Base-by-base conservation (phyloP, 2,329 filamentous ascomycete genomes). In the Fusarium humuli region DNA sequence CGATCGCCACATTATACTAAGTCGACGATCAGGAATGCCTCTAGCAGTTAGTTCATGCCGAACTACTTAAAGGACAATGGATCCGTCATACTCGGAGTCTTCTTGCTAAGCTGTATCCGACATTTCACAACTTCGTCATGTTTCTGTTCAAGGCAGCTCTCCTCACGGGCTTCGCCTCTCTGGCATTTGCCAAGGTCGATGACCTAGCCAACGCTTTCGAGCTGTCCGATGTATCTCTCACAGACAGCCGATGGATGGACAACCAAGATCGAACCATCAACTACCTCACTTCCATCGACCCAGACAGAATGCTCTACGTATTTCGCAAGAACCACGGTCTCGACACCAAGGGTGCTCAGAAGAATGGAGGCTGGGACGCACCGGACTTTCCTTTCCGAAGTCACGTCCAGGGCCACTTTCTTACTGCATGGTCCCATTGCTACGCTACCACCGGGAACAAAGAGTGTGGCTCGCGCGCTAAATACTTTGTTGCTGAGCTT, bases 361-460 rank as follows among this genome's bases (percentile, higher is more conserved):
- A 78, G 8, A 84, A 85, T 49, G 83, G 83, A 4, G 85, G 85
- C 4, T 87, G 85, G 85, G 85, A 87, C 72, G 83, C 83, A 2
- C 85, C 85, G 2, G 77, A 82, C 48, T 87, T 87, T 46, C 85
- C 85, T 0, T 87, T 87, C 71, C 81, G 85, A 16, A 81, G 81
- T 0, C 85, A 87, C 52, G 70, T 81, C 22, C 85, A 87, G 61
- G 85, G 85, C 0, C 85, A 87, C 71, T 82, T 82, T 32, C 80
- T 87, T 32, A 83, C 79, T 2, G 84, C 82, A 0, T 87, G 84
- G 84, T 77, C 83, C 3, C 81, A 85, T 41, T 86, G 84, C 69
- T 86, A 81, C 53, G 82, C 83, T 4, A 77, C 78, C 2, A 73
- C 84, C 0, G 69, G 79, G 8, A 83, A 87, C 57, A 72, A 73